Evolutionary conservation across 805 yeast genomes (phyloP), one percentile per base, ranked within the genome.

Genomic region (Naumovozyma dairenensis): DNA sequence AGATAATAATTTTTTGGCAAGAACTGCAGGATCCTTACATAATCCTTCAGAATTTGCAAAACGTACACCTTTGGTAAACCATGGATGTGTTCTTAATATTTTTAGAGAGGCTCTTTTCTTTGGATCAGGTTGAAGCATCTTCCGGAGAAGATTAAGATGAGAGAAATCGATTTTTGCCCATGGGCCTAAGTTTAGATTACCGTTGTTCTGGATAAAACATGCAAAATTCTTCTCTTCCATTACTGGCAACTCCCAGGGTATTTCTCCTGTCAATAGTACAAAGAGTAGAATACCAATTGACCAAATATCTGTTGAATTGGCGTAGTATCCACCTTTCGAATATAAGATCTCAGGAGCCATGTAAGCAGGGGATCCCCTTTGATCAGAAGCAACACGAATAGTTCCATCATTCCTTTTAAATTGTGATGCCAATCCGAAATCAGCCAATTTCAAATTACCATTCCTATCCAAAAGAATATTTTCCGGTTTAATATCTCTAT

Each of bases 401-500:
- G 63, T 53, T 2, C 80, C 80, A 34, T 60, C 61, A 25, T 60
- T 65, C 27, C 69, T 67, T 41, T 60, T 66, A 46, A 67, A 78
- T 6, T 74, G 72, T 20, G 76, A 68, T 6, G 87, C 85, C 12
- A 81, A 57, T 0, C 92, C 92, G 57, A 81, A 80, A 56, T 80
- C 92, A 0, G 84, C 77, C n/a, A 80, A 55, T 45, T 80, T 78
- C 48, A 81, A 53, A 49, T 80, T 78, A 3, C 87, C 86, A 20
- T 63, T 54, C 16, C 60, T 60, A 49, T 79, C 84, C 12, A 81
- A 55, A 18, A 81, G 59, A 7, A 82, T 66, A 56, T 81, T 81
- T 48, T 80, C 87, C 2, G 87, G 86, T 54, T 80, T 80, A 32
- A 80, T 64, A 51, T 80, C 87, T 9, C 87, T 73, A 55, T 80